Percentiles rank a stretch among this genome's conserved stretches.
These are phyloP conservation scores for Cercophora newfieldiana DNA, from an alignment of 495 filamentous ascomycete genomes.

Conservation along the genomic window DNA sequence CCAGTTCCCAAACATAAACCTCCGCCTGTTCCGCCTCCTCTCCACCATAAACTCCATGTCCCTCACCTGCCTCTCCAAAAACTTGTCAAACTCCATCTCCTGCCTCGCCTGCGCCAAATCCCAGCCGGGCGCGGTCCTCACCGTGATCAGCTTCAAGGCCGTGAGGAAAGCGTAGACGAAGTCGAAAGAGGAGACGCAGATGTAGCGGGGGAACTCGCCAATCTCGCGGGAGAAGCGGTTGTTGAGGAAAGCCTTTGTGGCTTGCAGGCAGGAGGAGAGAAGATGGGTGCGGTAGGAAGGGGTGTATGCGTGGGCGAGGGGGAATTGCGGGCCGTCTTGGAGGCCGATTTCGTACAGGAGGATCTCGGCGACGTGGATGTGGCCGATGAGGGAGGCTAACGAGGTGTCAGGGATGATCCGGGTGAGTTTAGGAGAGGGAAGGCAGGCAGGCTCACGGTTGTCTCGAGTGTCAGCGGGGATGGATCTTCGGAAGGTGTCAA, in stretches of 20 bases:
- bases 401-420: constrained; percentile 14
- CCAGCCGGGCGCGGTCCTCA: constrained; percentile 26
- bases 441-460: constrained; percentile 20
- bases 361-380: constrained; percentile 31
- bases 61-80: constrained; percentile 21
- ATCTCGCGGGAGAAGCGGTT: constrained; percentile 18
- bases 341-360: constrained; percentile 33
- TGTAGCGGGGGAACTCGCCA: constrained; percentile 27
- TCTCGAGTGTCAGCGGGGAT: constrained; percentile 24
- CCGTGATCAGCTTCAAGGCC: constrained; percentile 28
- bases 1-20: constrained; percentile 4
- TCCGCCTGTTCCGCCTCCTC: constrained; percentile 8
- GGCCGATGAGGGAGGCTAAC: constrained; percentile 28
- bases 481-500: constrained; percentile 17
- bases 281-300: constrained; percentile 14
- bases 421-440: constrained; percentile 26
- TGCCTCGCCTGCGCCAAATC: constrained; percentile 22
- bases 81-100: constrained; percentile 22
- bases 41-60: constrained; percentile 26
- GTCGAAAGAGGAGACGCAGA: constrained; percentile 29
- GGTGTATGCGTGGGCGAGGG: background rate
- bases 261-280: constrained; percentile 25
- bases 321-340: background rate
- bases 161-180: constrained; percentile 33
- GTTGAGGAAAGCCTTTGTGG: constrained; percentile 22